A percentile compares a stretch with the other conserved stretches of the same genome.
Conservation (phyloP, 2,329 filamentous ascomycete genomes). For the Aspergillus piperis region DNA sequence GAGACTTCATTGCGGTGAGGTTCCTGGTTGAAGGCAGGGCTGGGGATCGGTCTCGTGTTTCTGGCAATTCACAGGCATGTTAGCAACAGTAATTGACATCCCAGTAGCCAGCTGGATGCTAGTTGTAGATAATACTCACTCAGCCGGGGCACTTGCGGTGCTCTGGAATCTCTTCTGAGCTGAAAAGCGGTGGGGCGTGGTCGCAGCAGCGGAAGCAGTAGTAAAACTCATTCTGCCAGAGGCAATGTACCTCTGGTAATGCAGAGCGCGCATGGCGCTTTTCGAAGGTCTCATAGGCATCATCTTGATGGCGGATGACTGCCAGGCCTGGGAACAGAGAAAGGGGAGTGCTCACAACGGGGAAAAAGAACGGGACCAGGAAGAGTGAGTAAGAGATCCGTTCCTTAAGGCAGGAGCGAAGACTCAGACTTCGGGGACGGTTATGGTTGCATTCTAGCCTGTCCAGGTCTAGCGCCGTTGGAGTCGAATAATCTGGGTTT, state of each 20-base stretch:
- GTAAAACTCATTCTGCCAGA: conserved; percentile 46
- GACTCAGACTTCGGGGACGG: conserved; percentile 18
- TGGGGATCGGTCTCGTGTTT: conserved; percentile 61
- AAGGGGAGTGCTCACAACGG: conserved; percentile 10
- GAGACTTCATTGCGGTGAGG: conserved; percentile 64
- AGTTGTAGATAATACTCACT: conserved; percentile 50
- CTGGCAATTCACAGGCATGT: conserved; percentile 38
- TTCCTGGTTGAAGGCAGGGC: conserved; percentile 61
- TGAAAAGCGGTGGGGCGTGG: conserved; percentile 48
- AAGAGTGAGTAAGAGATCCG: conserved; percentile 23
- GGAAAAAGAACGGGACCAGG: conserved; percentile 21
- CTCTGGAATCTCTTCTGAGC: conserved; percentile 49
- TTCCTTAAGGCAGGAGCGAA: conserved; percentile 27
- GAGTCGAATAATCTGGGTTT: conserved; percentile 28
- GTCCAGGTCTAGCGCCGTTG: conserved; percentile 15
- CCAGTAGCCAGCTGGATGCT: neutral
- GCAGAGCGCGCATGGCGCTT: conserved; percentile 50
- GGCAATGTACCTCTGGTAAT: conserved; percentile 43
- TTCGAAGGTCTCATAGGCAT: conserved; percentile 54
- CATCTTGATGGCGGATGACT: conserved; percentile 45
- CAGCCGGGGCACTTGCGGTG: conserved; percentile 52
- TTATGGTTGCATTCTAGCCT: conserved; percentile 10
- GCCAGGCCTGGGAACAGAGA: conserved; percentile 33
- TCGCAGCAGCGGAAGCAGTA: conserved; percentile 46
- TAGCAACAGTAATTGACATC: conserved; percentile 12